Base-by-base conservation (phyloP, 23 red algal genomes). In the Gracilaria caudata region DNA sequence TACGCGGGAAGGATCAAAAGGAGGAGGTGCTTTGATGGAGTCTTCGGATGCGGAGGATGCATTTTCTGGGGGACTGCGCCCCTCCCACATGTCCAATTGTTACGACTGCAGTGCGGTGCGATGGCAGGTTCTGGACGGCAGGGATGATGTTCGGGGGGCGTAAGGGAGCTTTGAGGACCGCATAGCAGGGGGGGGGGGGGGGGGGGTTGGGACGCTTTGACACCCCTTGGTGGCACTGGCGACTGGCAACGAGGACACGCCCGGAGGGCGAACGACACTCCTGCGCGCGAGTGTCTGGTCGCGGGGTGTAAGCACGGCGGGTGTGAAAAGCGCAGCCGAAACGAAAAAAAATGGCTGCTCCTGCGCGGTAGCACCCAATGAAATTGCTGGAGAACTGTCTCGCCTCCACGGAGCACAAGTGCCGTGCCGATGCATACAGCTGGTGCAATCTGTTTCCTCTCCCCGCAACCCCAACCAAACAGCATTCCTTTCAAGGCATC, bases 31-130 rank as follows among this genome's bases (percentile, higher is more conserved):
- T 58, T 40, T 58, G 51, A 63, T 60, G 35, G 77, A 80, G 7
- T 80, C 77, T 43, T 80, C 77, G 16, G 77, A 80, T 36, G 77
- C 32, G 20, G 77, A 37, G 21, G 77, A 80, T 43, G 77, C 77
- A 60, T 80, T 80, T 57, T 80, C 77, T 60, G 56, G 51, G 35
- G 29, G 56, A 43, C 5, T 54, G 35, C 51, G 77, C 51, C 10
- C 51, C 37, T 80, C 77, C 77, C 43, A 57, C 77, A 80, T 80
- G 21, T 75, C 70, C 38, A 75, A 47, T 75, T 75, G 19, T 29
- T 66, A 17, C 61, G 61, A 66, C 23, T 60, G 23, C 61, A 19
- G 61, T 26, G 28, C 61, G 61, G 19, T 66, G 61, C 23, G 14
- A 16, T 25, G 9, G 61, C 61, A 2, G 57, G 26, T 2, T 53